Percentiles rank a stretch among this genome's conserved stretches.
Conservation (phyloP, 345 rosid species). For the Citrus maxima region DNA sequence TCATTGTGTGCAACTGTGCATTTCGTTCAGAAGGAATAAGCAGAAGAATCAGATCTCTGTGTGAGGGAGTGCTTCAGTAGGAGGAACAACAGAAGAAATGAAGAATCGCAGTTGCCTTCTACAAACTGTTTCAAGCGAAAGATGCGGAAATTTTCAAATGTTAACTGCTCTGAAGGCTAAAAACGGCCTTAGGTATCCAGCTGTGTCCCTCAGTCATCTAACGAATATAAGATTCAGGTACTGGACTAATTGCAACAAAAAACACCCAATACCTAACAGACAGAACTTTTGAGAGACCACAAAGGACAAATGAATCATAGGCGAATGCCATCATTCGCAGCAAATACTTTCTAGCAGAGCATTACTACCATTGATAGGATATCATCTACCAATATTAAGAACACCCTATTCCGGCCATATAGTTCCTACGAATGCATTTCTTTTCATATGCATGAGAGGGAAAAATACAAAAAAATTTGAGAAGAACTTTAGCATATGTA, state of each 20-base stretch:
- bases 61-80: neutral
- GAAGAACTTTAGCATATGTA: neutral
- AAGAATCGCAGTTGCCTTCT: neutral
- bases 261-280: no score
- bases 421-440: neutral
- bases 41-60: neutral
- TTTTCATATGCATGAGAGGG: neutral
- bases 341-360: neutral
- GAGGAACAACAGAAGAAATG: neutral
- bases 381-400: neutral
- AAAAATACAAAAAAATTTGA: neutral
- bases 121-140: neutral
- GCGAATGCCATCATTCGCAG: neutral
- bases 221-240: no score
- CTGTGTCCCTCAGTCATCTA: no score
- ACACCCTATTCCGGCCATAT: neutral
- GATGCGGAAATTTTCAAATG: no score
- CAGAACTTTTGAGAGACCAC: neutral
- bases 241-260: neutral
- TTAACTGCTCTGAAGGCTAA: no score
- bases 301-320: neutral
- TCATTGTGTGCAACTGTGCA: neutral
- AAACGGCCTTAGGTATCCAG: no score
- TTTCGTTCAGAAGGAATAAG: neutral
- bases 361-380: neutral